These are phyloP conservation scores for Umbelopsis sp. DNA, from an alignment of 371 early-diverging fungal species.

Conservation along the genomic window DNA sequence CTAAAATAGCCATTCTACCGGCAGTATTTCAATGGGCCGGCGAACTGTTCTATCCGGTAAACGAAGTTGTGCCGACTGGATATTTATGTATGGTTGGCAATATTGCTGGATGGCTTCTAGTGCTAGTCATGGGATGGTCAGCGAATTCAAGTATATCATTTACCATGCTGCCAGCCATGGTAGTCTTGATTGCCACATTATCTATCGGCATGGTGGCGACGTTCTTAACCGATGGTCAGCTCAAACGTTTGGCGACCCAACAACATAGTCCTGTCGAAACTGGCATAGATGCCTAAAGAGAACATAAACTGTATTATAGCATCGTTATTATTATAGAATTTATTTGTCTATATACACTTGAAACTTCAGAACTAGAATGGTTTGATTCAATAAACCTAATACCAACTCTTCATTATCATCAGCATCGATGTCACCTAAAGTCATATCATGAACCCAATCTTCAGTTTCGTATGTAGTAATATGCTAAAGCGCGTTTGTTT, in stretches of 20 bases:
- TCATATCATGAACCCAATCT: constrained; percentile 50
- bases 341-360: not conserved
- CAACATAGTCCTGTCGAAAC: not conserved
- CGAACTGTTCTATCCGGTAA: constrained; percentile 47
- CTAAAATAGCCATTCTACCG: constrained; percentile 47
- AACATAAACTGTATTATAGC: not conserved
- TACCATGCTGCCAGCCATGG: constrained; percentile 45
- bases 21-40: constrained; percentile 57
- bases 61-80: constrained; percentile 56
- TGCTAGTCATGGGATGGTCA: constrained; percentile 51
- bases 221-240: constrained; percentile 35
- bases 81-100: constrained; percentile 50
- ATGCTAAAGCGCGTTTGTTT: not conserved
- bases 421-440: constrained; percentile 49
- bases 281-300: not conserved
- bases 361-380: constrained; percentile 35
- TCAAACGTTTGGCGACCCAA: constrained; percentile 32
- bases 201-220: constrained; percentile 33
- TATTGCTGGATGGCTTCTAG: constrained; percentile 41
- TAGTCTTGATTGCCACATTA: constrained; percentile 29
- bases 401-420: constrained; percentile 52
- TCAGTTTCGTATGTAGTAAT: constrained; percentile 24
- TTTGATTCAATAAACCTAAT: constrained; percentile 44
- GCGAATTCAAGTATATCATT: constrained; percentile 30
- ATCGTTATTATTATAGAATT: not conserved